Evolutionary conservation across 1,284 basidiomycete genomes (phyloP), one percentile per base, ranked within the genome.

Genomic region (Ustilago hordei): DNA sequence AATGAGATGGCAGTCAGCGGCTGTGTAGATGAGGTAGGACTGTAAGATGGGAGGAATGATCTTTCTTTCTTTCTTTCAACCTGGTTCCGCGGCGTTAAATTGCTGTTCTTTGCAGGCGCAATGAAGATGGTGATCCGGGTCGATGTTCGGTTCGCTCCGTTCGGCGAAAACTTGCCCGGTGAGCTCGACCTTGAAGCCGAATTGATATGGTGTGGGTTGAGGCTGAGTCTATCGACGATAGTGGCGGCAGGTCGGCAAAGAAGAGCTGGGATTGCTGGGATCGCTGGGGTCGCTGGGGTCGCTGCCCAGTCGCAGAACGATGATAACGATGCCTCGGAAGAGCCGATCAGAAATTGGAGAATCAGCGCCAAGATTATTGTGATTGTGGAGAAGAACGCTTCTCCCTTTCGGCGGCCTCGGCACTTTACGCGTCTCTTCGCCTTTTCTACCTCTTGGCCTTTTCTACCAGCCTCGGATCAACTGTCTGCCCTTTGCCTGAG

Each of bases 341-440:
- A 32, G 48, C 48, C 31, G 48, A 50, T 28, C 8, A 52, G 32
- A 32, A 32, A 0, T 28, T 28, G 23, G 23, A 19, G 50, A 32
- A 12, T 52, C 31, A 52, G 32, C 48, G 48, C 23, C 23, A 28
- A 31, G 38, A 36, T 36, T n/a, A 28, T 28, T 28, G 23, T 36
- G 5, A 19, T 19, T 45, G 41, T 13, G 41, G 28, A 57, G 32
- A 32, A 47, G 48, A 50, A 50, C 48, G 28, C 48, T 50, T 50
- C 19, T 3, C 43, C 0, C 3, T 28, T 28, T 34, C 48, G 48
- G 48, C 48, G 31, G 17, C 48, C 28, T 50, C 48, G 28, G 48
- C 36, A 39, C 15, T 58, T 35, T 50, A 55, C 34, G 28, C 64
- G 28, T 15, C 19, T 28, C 31, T 32, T 9, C 9, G 17, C 28